These are phyloP conservation scores for Phytophthora agathidicida DNA, from an alignment of 352 stramenopile species.

Conservation along the genomic window DNA sequence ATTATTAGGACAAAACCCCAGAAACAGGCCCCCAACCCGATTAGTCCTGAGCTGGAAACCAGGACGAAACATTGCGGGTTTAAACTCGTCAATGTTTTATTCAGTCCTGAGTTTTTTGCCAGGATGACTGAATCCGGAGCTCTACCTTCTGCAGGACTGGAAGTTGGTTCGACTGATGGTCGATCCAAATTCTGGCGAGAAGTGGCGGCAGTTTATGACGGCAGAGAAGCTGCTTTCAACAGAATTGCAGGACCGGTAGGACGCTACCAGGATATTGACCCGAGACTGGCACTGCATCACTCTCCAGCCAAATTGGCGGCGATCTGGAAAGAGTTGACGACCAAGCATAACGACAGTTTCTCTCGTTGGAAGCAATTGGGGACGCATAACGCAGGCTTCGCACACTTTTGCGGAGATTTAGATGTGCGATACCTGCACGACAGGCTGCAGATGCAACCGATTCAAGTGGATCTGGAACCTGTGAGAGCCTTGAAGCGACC, in stretches of 20 bases:
- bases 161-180: background rate
- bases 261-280: slow-evolving; percentile 23
- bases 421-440: slow-evolving; percentile 18
- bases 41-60: background rate
- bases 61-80: slow-evolving; percentile 26
- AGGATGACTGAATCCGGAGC: slow-evolving; percentile 15
- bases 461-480: slow-evolving; percentile 7
- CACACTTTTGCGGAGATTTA: slow-evolving; percentile 16
- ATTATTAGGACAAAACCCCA: slow-evolving; percentile 8
- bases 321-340: slow-evolving; percentile 19
- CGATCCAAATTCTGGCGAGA: slow-evolving; percentile 21
- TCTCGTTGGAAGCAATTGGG: slow-evolving; percentile 23
- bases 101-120: slow-evolving; percentile 12
- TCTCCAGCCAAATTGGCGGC: slow-evolving; percentile 9
- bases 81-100: slow-evolving; percentile 17
- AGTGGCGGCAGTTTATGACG: slow-evolving; percentile 9
- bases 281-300: slow-evolving; percentile 1
- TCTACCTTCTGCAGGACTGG: slow-evolving; percentile 14
- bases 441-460: slow-evolving; percentile 13
- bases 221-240: slow-evolving; percentile 2
- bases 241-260: slow-evolving; percentile 9
- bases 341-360: slow-evolving; percentile 10
- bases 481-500: slow-evolving; percentile 4
- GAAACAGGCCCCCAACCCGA: background rate
- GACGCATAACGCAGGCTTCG: slow-evolving; percentile 6